These are phyloP conservation scores for Kluyveromyces lactis DNA, from an alignment of 805 yeast genomes.

Conservation along the genomic window DNA sequence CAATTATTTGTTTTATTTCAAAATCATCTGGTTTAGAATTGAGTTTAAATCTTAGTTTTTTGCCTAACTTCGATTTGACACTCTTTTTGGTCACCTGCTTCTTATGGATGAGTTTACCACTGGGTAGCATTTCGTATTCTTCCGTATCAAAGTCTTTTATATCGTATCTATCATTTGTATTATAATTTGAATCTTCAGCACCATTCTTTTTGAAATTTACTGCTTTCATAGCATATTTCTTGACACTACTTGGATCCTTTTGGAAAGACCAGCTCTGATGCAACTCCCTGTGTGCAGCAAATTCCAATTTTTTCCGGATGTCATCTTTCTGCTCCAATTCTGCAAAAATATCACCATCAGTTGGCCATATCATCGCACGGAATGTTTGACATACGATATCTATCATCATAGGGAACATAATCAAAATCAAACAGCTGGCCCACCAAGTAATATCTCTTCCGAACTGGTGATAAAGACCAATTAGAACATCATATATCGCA, in stretches of 20 bases:
- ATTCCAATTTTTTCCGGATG: slow-evolving; percentile 62
- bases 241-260: slow-evolving; percentile 34
- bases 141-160: slow-evolving; percentile 15
- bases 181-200: not conserved
- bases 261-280: slow-evolving; percentile 72
- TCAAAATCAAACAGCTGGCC: slow-evolving; percentile 58
- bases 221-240: slow-evolving; percentile 21
- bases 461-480: slow-evolving; percentile 61
- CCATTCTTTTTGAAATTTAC: slow-evolving; percentile 1
- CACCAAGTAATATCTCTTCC: slow-evolving; percentile 83
- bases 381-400: slow-evolving; percentile 59
- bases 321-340: slow-evolving; percentile 61
- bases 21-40: slow-evolving; percentile 21
- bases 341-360: slow-evolving; percentile 74
- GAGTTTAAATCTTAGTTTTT: slow-evolving; percentile 32
- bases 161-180: not conserved
- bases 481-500: slow-evolving; percentile 56
- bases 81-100: slow-evolving; percentile 7
- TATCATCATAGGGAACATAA: slow-evolving; percentile 50
- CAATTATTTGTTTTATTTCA: slow-evolving; percentile 48
- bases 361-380: slow-evolving; percentile 49
- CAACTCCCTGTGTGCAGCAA: slow-evolving; percentile 63
- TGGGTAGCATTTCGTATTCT: slow-evolving; percentile 56
- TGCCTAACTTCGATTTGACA: slow-evolving; percentile 17
- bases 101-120: slow-evolving; percentile 55